Evolutionary conservation across 1,284 basidiomycete species (phyloP).

Genomic region (Pterulicium gracile): DNA sequence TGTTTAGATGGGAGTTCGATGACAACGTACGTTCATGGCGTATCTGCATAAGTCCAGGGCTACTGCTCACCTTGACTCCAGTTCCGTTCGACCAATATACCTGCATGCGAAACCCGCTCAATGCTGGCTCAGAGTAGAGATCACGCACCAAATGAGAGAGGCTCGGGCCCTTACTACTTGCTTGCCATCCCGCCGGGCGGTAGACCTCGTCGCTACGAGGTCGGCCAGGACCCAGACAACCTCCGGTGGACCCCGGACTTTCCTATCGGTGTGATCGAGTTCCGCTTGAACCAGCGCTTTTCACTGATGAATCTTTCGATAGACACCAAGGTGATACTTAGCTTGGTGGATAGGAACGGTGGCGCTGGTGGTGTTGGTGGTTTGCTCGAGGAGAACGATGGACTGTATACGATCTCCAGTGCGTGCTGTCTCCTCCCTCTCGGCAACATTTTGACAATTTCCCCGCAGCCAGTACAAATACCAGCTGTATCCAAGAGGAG

Average conservation of each 20-base stretch:
- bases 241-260: neutral
- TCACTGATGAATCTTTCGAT: neutral
- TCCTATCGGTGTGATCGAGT: conserved; percentile 10
- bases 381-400: neutral
- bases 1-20: neutral
- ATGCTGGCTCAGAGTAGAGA: neutral
- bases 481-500: neutral
- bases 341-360: neutral
- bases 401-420: neutral
- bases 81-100: neutral
- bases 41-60: too few relatives aligned
- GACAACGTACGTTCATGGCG: neutral
- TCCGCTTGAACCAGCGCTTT: neutral
- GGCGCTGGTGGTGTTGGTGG: neutral
- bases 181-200: neutral
- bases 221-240: neutral
- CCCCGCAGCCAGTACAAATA: neutral
- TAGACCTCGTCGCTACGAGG: neutral
- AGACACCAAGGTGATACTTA: neutral
- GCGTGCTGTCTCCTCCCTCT: neutral
- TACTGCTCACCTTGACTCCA: neutral
- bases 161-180: neutral
- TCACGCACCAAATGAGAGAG: neutral
- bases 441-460: neutral
- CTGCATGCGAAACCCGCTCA: neutral